Percentiles rank a stretch among this genome's conserved stretches.
These are phyloP conservation scores for Carex parvula DNA, from an alignment of 176 grass and related monocot genomes.

Conservation along the genomic window DNA sequence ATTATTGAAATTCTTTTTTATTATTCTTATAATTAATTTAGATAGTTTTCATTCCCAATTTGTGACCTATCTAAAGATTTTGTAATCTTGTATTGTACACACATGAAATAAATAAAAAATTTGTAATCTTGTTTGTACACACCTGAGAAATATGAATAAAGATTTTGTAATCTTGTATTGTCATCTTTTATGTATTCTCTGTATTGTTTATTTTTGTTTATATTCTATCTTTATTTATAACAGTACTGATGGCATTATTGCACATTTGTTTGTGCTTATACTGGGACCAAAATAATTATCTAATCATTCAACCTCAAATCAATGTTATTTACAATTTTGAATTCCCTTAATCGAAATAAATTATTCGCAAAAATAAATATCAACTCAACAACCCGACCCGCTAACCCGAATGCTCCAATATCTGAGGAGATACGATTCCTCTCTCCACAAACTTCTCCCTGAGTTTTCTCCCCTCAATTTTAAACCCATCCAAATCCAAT, in stretches of 20 bases:
- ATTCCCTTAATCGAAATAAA: not conserved
- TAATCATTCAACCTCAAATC: not conserved
- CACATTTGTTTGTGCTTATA: not conserved
- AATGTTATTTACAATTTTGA: constrained; percentile 13
- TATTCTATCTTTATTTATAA: too few species aligned
- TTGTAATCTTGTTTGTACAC: too few species aligned
- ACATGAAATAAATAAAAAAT: too few species aligned
- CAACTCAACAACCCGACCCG: not conserved
- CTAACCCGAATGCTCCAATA: constrained; percentile 22
- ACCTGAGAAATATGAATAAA: too few species aligned
- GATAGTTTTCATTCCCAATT: too few species aligned
- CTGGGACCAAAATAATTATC: not conserved
- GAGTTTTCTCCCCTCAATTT: constrained; percentile 49
- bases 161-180: too few species aligned
- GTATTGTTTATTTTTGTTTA: too few species aligned
- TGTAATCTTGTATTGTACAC: too few species aligned
- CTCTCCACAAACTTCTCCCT: constrained; percentile 74
- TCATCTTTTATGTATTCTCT: too few species aligned
- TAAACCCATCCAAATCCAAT: constrained; percentile 37
- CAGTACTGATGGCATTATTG: not conserved
- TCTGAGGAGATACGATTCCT: constrained; percentile 47
- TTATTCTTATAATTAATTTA: too few species aligned
- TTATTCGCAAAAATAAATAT: not conserved
- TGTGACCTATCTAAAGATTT: too few species aligned
- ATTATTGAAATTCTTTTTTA: too few species aligned